Percentiles rank a stretch among this genome's conserved stretches.
phyloP scores from a whole-genome alignment of 331 rosid species.

The Malus hybrid region DNA sequence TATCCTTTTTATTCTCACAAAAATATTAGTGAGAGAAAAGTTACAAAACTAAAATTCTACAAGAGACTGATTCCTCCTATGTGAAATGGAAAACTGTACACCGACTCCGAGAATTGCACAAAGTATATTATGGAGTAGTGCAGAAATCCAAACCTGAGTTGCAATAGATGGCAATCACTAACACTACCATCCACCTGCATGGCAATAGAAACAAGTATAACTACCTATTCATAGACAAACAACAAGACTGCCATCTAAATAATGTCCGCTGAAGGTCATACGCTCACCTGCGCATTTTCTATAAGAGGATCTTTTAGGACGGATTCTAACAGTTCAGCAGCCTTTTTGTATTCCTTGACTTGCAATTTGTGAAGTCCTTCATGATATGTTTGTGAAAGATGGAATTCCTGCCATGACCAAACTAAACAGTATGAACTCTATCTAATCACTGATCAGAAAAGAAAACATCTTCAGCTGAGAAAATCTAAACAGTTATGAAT shows the following conservation, averaged over 20 bases:
- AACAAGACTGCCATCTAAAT: not conserved
- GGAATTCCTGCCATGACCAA: slow-evolving; percentile 69
- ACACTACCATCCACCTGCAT: slow-evolving; percentile 67
- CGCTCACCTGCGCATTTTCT: slow-evolving; percentile 51
- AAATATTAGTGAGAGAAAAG: not conserved
- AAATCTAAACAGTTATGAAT: not conserved
- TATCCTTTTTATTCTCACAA: not conserved
- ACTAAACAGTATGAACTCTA: not conserved
- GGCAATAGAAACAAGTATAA: not conserved
- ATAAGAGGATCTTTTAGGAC: slow-evolving; percentile 80
- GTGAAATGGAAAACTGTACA: not conserved
- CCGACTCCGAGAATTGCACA: not conserved
- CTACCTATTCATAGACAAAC: not conserved
- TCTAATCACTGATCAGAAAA: not conserved
- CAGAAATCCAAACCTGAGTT: slow-evolving; percentile 65
- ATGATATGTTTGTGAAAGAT: slow-evolving; percentile 87
- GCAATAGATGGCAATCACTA: slow-evolving; percentile 77
- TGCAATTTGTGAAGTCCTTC: slow-evolving; percentile 86
- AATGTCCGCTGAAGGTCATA: not conserved
- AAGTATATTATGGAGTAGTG: not conserved
- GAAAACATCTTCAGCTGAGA: not conserved
- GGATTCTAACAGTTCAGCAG: slow-evolving; percentile 69
- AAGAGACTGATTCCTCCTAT: not conserved
- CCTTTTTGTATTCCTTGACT: slow-evolving; percentile 73
- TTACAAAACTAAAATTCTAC: not conserved